Conservation (phyloP, 345 rosid species). For the Hypericum perforatum region DNA sequence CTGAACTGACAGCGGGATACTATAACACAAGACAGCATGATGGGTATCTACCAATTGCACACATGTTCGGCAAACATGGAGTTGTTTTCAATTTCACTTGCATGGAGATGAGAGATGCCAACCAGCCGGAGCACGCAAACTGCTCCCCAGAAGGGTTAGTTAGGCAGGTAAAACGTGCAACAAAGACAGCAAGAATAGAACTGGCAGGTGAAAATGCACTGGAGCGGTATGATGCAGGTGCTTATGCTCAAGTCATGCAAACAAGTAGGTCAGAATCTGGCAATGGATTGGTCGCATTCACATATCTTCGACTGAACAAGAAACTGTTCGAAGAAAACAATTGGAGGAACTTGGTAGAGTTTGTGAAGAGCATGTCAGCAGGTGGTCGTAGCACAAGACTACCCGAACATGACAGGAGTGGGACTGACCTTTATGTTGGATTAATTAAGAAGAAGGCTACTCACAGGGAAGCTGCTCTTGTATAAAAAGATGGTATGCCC, state of each 20-base stretch:
- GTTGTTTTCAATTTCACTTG: constrained; percentile 84
- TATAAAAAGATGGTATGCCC: constrained; percentile 14
- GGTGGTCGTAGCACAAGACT: constrained; percentile 46
- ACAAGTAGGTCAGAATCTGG: constrained; percentile 10
- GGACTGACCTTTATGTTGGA: constrained; percentile 57
- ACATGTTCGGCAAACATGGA: constrained; percentile 53
- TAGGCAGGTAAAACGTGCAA: background rate
- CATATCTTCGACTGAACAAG: constrained; percentile 81
- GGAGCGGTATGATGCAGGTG: constrained; percentile 3
- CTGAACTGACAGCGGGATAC: constrained; percentile 91
- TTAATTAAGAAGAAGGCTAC: constrained; percentile 33
- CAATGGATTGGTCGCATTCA: constrained; percentile 62
- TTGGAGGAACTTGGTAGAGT: constrained; percentile 73
- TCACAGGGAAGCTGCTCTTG: constrained; percentile 38
- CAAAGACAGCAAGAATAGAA: background rate
- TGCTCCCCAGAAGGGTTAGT: constrained; percentile 1
- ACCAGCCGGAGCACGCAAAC: constrained; percentile 10
- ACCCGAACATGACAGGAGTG: constrained; percentile 40
- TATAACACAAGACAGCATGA: constrained; percentile 66
- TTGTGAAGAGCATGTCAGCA: constrained; percentile 69
- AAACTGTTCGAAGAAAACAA: constrained; percentile 71
- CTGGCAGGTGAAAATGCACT: constrained; percentile 1
- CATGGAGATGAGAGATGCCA: constrained; percentile 87
- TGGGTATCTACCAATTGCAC: constrained; percentile 74
- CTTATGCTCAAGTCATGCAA: background rate